Base-by-base conservation (phyloP, 495 filamentous ascomycete genomes). In the Stereocaulon alpinum region DNA sequence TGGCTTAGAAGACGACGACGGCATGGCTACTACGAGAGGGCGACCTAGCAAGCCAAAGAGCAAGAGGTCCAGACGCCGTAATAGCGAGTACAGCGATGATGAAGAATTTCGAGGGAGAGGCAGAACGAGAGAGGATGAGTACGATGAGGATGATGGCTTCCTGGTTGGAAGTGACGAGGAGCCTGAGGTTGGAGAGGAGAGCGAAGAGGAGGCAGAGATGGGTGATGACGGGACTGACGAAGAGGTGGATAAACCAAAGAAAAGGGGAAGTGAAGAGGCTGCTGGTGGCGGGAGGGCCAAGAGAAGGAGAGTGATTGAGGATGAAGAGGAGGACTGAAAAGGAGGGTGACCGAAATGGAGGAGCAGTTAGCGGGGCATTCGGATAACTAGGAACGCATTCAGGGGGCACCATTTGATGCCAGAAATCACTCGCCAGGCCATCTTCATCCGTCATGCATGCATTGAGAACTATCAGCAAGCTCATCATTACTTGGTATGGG, bases 111-210 rank as follows among this genome's bases (percentile, higher is more conserved):
- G 77, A 2, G 80, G 82, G 40, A 76, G 83, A 43, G 81, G 83
- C 4, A 74, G 77, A 27, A 79, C 78, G 18, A 77, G 80, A 22
- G 81, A 88, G 62, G 89, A 96, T 66, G 87, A 92, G 68, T 96
- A 91, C 65, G 86, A 90, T 61, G 81, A 85, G 66, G 86, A 88
- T 27, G 87, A 91, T 63, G 86, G 84, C 6, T 91, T 91, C 70
- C 72, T 91, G 57, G 87, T 87, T 11, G 80, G 79, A 40, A 89
- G 86, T 64, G 87, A 87, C 56, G 84, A 88, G 61, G 87, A 87
- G 41, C 72, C 82, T 10, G 83, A 82, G 62, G 74, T 78, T 34
- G 77, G 68, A 18, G 82, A 68, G 15, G 80, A 77, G 12, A 84
- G 85, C 6, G 84, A 85, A 3, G 84, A 83, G 2, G 80, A 80